phyloP scores from a whole-genome alignment of 345 rosid genomes.

The Sisymbrium irio region DNA sequence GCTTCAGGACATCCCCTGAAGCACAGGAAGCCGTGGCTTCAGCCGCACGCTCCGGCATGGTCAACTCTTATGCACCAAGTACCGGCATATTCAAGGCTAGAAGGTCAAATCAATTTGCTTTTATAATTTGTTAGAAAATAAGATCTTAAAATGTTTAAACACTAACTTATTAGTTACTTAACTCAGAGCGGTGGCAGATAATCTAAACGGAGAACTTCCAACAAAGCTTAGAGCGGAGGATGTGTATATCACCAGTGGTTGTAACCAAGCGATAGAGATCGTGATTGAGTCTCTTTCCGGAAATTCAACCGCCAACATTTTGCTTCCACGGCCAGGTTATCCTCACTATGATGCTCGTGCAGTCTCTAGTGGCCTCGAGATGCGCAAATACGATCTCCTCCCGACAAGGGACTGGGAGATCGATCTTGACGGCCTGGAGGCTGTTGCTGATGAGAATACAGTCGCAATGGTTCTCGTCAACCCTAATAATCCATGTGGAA shows the following conservation, averaged over 20 bases:
- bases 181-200: constrained; percentile 44
- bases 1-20: constrained; percentile 35
- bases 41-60: constrained; percentile 40
- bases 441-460: constrained; percentile 51
- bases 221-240: constrained; percentile 40
- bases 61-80: constrained; percentile 39
- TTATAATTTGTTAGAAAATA: no score
- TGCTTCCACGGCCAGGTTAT: constrained; percentile 27
- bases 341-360: constrained; percentile 40
- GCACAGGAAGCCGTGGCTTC: constrained; percentile 49
- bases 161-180: no score
- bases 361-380: constrained; percentile 13
- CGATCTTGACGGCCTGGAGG: constrained; percentile 42
- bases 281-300: constrained; percentile 34
- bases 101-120: constrained; percentile 10
- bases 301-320: constrained; percentile 41
- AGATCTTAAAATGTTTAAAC: no score
- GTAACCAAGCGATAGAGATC: constrained; percentile 49
- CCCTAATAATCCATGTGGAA: constrained; percentile 25
- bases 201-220: constrained; percentile 36
- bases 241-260: constrained; percentile 44
- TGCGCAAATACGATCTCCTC: constrained; percentile 45
- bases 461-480: constrained; percentile 49
- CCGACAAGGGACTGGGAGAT: constrained; percentile 48
- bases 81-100: constrained; percentile 48